Base-by-base conservation (phyloP, 2,329 filamentous ascomycete species). In the Coniochaeta sp. region DNA sequence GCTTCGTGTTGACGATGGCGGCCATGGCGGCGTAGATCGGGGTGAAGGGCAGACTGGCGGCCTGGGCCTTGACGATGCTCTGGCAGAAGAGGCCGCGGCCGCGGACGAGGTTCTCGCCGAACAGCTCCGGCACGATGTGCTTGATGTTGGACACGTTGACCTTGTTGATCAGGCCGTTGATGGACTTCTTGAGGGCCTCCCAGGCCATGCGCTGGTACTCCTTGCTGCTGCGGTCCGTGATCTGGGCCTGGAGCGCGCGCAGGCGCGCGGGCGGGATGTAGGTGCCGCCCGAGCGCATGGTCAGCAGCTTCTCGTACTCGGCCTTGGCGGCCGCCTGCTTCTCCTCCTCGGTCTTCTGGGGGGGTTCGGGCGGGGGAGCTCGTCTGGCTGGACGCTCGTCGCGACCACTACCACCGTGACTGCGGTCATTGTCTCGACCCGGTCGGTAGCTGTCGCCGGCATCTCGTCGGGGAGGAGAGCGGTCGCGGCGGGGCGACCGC, bases 121-220 rank as follows among this genome's bases (percentile, higher is more conserved):
- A 99, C 54, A 99, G 81, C 76, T 99, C 95, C 1, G 93, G 93
- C 26, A 98, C 92, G 63, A 99, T 97, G 71, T 90, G 85, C 76
- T 99, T 98, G 82, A 99, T 98, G 74, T 99, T 99, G 36, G 90
- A 91, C 60, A 93, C 90, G 75, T 98, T 98, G 80, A 97, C 90
- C 80, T 99, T 99, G 83, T 99, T 99, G 82, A 99, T 96, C 65
- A 99, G 79, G 68, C 95, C 95, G 72, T 99, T 98, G 77, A 99
- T 96, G 56, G 90, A 95, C 80, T 99, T 99, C 79, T 99, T 99
- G 70, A 99, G 79, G 14, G 93, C 93, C 75, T 99, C 95, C 95
- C 95, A 99, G 9, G 93, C 92, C 91, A 99, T 96, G 68, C 95
- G 90, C 82, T 98, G 95, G 72, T 96, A 98, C 77, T 98, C 95